Evolutionary conservation across 495 filamentous ascomycete species (phyloP), one percentile per base, ranked within the genome.

Genomic region (Clavariopsis aquatica): DNA sequence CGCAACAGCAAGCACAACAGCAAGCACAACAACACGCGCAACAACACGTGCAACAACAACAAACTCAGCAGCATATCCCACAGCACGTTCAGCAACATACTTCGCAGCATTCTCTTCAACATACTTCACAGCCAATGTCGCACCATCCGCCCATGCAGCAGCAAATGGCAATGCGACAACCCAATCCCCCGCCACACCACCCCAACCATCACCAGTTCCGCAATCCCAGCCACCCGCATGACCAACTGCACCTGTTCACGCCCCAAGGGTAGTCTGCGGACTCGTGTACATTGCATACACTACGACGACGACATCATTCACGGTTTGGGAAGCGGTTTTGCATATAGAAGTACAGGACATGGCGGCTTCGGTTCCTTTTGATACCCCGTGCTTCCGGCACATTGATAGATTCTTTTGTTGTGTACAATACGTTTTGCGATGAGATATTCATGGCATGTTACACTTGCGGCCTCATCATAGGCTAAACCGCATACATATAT

Each of bases 211-310:
- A 46, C 23, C 36, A 45, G 24, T 24, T 46, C 23, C 55, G 41
- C 36, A 47, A 17, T 10, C 36, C 10, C 36, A n/a, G 27, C 36
- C 46, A 43, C 7, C 27, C 24, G 27, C 38, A 64, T 15, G 49
- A 63, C 15, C 60, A 63, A 51, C 26, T 64, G 20, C 61, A 64
- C 28, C 53, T 64, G 9, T 64, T 57, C 46, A 64, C 61, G 27
- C 23, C 38, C 17, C 61, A 57, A 7, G 43, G 43, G 38, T 64
- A 38, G 55, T 27, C 2, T 12, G 5, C 26, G 20, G 7, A 49
- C 20, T 49, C 47, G 47, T 27, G 20, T 27, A 24, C 47, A 8
- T 49, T 49, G 47, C 47, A 27, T 49, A 34, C 31, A 34, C 12
- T n/a, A n/a, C n/a, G n/a, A n/a, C n/a, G n/a, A n/a, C 20, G 26